Evolutionary conservation across 2,329 filamentous ascomycete genomes (phyloP).

Genomic region (Zymoseptoria pseudotritici): DNA sequence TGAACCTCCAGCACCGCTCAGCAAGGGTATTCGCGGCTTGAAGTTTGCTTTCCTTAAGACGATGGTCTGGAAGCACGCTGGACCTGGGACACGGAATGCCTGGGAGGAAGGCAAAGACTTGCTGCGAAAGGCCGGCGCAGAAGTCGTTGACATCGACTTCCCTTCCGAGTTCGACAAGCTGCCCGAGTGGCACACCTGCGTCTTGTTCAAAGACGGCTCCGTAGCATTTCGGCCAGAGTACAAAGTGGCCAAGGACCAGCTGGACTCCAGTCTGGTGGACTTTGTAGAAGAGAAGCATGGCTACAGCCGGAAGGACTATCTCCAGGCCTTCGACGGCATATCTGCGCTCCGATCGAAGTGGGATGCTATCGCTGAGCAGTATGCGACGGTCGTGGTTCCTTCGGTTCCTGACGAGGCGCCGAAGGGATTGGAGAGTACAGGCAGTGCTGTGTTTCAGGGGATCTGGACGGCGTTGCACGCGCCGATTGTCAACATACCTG

Average conservation of each 20-base stretch:
- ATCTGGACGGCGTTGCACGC: conserved; percentile 44
- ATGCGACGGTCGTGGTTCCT: conserved; percentile 51
- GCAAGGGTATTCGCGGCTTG: conserved; percentile 38
- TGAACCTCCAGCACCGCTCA: conserved; percentile 13
- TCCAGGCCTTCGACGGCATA: conserved; percentile 50
- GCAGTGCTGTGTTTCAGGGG: conserved; percentile 40
- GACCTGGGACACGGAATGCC: conserved; percentile 31
- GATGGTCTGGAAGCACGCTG: conserved; percentile 41
- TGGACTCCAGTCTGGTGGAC: conserved; percentile 40
- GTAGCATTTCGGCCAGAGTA: conserved; percentile 51
- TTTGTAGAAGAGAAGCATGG: conserved; percentile 46
- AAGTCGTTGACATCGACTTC: conserved; percentile 50
- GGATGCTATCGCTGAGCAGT: conserved; percentile 46
- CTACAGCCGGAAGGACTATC: conserved; percentile 41
- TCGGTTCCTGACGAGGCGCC: conserved; percentile 56
- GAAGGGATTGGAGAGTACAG: conserved; percentile 46
- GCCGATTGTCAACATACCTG: conserved; percentile 58
- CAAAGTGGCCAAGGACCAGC: conserved; percentile 38
- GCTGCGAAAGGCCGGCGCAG: conserved; percentile 42
- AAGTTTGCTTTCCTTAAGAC: conserved; percentile 52
- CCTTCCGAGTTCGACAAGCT: conserved; percentile 44
- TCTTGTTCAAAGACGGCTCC: conserved; percentile 48
- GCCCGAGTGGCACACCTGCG: conserved; percentile 45
- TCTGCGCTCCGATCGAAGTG: conserved; percentile 48
- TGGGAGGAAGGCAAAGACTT: conserved; percentile 29